Conservation (phyloP, 768 basidiomycete species). For the Naganishia antarctica region DNA sequence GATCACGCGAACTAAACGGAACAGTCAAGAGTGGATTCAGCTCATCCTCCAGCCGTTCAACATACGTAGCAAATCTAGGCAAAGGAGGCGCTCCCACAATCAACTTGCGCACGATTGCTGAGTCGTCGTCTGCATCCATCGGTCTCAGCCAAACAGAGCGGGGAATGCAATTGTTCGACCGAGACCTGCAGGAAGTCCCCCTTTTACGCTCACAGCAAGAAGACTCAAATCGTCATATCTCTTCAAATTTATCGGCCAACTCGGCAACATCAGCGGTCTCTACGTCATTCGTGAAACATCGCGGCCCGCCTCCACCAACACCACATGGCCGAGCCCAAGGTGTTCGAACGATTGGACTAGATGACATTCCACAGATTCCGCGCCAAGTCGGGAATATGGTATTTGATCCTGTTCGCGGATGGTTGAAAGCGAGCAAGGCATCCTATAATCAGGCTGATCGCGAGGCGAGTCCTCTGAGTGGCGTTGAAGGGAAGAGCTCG, state of each 20-base stretch:
- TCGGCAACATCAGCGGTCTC: conserved; percentile 53
- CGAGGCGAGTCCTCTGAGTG: background rate
- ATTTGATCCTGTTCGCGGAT: conserved; percentile 58
- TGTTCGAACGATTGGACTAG: conserved; percentile 69
- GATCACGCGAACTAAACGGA: background rate
- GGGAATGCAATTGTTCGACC: background rate
- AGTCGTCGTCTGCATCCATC: background rate
- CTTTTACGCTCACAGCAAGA: conserved; percentile 34
- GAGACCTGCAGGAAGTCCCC: background rate
- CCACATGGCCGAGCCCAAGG: conserved; percentile 19
- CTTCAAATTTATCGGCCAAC: conserved; percentile 77
- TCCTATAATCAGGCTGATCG: background rate
- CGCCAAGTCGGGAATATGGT: conserved; percentile 81
- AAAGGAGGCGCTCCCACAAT: background rate
- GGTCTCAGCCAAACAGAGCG: background rate
- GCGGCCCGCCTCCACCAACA: conserved; percentile 36
- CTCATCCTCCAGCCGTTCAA: background rate
- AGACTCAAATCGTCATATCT: conserved; percentile 83
- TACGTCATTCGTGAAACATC: conserved; percentile 71
- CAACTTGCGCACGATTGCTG: background rate
- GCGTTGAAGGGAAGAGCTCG: conserved; percentile 1
- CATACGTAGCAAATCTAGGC: background rate
- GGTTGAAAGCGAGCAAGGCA: conserved; percentile 11
- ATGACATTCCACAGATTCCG: conserved; percentile 64
- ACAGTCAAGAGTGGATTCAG: background rate